These are phyloP conservation scores for Auxenochlorella protothecoides DNA, from an alignment of 139 green algal species.

Conservation along the genomic window DNA sequence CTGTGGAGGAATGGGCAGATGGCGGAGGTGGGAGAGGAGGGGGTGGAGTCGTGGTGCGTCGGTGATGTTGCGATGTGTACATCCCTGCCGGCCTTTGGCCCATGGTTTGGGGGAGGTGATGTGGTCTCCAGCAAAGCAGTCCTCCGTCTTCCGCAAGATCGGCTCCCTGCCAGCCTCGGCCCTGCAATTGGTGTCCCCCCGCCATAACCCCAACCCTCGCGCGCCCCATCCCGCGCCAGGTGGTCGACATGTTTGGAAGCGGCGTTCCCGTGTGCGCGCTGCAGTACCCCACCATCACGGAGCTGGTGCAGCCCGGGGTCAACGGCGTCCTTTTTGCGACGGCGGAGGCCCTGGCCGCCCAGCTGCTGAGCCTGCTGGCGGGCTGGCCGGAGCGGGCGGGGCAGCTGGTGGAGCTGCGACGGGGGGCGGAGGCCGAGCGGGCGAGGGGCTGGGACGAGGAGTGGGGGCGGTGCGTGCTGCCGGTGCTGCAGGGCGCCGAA, in stretches of 20 bases:
- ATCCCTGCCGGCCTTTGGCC: not conserved
- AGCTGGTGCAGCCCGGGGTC: constrained; percentile 62
- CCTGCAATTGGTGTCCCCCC: not conserved
- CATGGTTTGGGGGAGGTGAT: not conserved
- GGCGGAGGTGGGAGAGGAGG: not conserved
- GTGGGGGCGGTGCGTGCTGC: constrained; percentile 28
- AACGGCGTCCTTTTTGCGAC: constrained; percentile 75
- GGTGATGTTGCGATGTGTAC: too few relatives aligned
- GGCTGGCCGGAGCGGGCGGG: constrained; percentile 22
- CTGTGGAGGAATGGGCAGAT: too few relatives aligned
- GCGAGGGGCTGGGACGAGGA: constrained; percentile 28
- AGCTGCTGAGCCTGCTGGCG: constrained; percentile 44
- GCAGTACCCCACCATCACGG: constrained; percentile 68
- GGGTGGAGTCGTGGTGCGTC: not conserved
- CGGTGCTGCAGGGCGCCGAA: constrained; percentile 14
- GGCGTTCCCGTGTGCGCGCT: constrained; percentile 80
- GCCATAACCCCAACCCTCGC: not conserved
- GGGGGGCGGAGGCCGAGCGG: constrained; percentile 7
- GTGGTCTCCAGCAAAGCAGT: too few relatives aligned
- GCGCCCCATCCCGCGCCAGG: constrained; percentile 82
- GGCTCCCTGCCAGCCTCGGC: not conserved
- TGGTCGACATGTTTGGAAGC: constrained; percentile 96
- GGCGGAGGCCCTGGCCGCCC: constrained; percentile 42
- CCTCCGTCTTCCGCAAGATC: too few relatives aligned
- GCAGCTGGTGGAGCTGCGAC: constrained; percentile 14